Conservation (phyloP, 2,329 filamentous ascomycete species). For the Chaetomium sp. region DNA sequence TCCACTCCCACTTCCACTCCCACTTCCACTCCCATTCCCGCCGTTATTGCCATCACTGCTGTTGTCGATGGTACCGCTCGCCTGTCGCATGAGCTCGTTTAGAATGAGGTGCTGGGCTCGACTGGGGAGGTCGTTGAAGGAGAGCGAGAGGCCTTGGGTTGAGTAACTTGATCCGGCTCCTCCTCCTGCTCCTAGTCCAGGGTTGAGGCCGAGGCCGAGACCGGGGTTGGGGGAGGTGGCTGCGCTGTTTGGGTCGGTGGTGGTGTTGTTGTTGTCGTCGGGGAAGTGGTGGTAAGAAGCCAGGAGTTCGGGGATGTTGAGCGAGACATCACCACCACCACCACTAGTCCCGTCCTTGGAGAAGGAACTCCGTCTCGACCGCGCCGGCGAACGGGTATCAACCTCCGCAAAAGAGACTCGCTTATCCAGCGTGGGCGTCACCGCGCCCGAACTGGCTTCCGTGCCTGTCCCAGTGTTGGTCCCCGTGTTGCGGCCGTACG, state of each 20-base stretch:
- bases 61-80: conserved; percentile 38
- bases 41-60: no score
- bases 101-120: conserved; percentile 80
- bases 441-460: conserved; percentile 41
- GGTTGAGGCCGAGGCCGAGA: no score
- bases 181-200: no score
- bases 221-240: no score
- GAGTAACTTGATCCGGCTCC: conserved; percentile 41
- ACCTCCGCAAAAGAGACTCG: conserved; percentile 58
- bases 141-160: conserved; percentile 60
- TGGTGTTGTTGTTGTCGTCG: conserved; percentile 24
- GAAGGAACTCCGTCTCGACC: conserved; percentile 44
- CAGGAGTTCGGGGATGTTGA: conserved; percentile 40
- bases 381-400: conserved; percentile 14
- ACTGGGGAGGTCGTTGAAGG: conserved; percentile 80
- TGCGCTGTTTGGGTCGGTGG: no score
- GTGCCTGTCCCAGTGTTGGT: conserved; percentile 34
- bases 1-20: conserved; percentile 37
- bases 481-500: conserved; percentile 40
- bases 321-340: conserved; percentile 34
- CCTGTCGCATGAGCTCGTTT: conserved; percentile 70
- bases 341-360: conserved; percentile 13
- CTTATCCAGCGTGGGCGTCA: conserved; percentile 47
- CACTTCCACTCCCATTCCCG: no score
- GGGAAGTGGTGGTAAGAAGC: conserved; percentile 34